A percentile compares a stretch with the other conserved stretches of the same genome.
These are phyloP conservation scores for Wallacemonas collosoma DNA, from an alignment of 208 protist genomes.

Conservation along the genomic window DNA sequence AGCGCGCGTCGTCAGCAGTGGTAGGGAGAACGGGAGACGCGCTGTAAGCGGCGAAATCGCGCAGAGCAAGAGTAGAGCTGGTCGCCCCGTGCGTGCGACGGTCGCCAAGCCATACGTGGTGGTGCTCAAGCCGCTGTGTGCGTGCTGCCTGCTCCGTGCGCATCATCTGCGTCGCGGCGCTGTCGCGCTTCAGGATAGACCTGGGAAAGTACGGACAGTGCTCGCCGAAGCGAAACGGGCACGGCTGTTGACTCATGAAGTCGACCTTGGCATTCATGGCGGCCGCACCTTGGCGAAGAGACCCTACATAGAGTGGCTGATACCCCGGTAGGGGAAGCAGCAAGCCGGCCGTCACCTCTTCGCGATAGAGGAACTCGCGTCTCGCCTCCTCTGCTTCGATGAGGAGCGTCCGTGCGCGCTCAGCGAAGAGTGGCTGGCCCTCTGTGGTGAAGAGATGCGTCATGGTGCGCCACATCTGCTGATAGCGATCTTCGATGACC, in stretches of 20 bases:
- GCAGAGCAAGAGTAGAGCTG: neutral
- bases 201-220: conserved; percentile 44
- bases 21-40: no score
- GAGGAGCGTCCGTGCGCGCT: conserved; percentile 25
- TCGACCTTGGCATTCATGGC: conserved; percentile 27
- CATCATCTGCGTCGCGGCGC: neutral
- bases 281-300: neutral
- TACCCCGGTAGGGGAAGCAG: conserved; percentile 34
- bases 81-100: conserved; percentile 1
- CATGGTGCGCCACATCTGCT: conserved; percentile 26
- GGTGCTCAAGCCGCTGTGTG: neutral
- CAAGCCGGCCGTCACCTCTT: conserved; percentile 42
- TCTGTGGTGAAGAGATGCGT: conserved; percentile 24
- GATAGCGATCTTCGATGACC: conserved; percentile 16
- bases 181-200: conserved; percentile 15
- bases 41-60: neutral
- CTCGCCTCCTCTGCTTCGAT: conserved; percentile 38
- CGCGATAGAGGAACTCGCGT: conserved; percentile 36
- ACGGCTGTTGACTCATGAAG: conserved; percentile 35
- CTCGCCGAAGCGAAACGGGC: conserved; percentile 43
- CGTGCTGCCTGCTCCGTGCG: neutral
- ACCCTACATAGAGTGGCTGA: neutral
- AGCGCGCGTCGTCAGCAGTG: no score
- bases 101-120: neutral
- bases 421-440: conserved; percentile 20